Evolutionary conservation across 345 rosid species (phyloP).

Genomic region (Eucalyptus tenuipes): DNA sequence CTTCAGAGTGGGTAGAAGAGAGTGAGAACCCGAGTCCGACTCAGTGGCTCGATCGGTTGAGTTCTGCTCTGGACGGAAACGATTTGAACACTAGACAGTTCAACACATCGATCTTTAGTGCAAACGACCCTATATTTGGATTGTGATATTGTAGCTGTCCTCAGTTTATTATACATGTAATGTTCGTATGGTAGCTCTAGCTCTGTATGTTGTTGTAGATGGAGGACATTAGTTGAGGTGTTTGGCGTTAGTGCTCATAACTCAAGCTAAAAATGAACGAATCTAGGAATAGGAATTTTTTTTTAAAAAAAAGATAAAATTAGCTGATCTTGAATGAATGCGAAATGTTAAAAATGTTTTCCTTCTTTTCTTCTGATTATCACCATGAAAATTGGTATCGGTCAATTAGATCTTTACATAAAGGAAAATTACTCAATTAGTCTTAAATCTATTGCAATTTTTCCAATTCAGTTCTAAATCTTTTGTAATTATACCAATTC

Average conservation of each 20-base stretch:
- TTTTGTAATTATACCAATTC: no score
- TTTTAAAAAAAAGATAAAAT: not conserved
- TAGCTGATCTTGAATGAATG: not conserved
- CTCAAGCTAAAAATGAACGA: no score
- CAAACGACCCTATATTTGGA: conserved; percentile 55
- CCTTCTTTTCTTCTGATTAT: not conserved
- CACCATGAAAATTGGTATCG: not conserved
- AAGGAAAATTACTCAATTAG: no score
- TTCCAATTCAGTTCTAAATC: no score
- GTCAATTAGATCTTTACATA: not conserved
- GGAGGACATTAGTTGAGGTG: not conserved
- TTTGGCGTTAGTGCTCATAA: not conserved
- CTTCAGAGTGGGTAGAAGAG: conserved; percentile 93
- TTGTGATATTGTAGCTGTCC: conserved; percentile 16
- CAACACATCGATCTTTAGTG: conserved; percentile 45
- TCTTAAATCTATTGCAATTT: no score
- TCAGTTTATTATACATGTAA: not conserved
- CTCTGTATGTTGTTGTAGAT: not conserved
- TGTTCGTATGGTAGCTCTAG: not conserved
- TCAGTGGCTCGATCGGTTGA: conserved; percentile 85
- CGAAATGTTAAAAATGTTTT: not conserved
- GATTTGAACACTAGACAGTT: conserved; percentile 82
- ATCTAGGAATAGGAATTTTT: not conserved
- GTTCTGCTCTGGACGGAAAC: conserved; percentile 60
- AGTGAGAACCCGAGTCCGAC: conserved; percentile 55